Percentiles rank a stretch among this genome's conserved stretches.
Conservation (phyloP, 345 rosid genomes). For the Bretschneidera sinensis region DNA sequence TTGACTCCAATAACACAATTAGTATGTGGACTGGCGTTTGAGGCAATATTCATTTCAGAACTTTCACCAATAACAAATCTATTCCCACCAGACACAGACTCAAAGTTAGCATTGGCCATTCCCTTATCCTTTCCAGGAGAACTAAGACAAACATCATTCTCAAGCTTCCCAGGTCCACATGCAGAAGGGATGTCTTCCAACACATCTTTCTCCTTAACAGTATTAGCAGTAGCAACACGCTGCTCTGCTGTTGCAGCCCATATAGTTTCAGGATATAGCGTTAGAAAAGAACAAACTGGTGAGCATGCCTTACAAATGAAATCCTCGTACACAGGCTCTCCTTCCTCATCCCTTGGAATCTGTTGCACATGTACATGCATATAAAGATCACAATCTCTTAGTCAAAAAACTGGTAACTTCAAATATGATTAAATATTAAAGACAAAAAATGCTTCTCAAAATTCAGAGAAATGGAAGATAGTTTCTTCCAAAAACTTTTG, state of each 20-base stretch:
- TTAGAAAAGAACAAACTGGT: constrained; percentile 58
- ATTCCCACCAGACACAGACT: constrained; percentile 22
- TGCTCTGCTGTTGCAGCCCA: constrained; percentile 45
- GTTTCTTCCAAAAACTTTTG: no score
- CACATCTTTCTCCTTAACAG: constrained; percentile 48
- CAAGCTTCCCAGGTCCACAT: constrained; percentile 36
- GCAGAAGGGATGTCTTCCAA: constrained; percentile 32
- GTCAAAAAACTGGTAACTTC: background rate
- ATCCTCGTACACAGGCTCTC: constrained; percentile 82
- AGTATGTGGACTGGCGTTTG: constrained; percentile 17
- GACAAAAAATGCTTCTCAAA: no score
- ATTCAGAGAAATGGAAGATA: background rate
- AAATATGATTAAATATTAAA: no score
- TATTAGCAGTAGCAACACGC: constrained; percentile 19
- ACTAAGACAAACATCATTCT: constrained; percentile 22
- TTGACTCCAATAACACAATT: constrained; percentile 43
- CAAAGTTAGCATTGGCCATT: constrained; percentile 15
- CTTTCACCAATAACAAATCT: constrained; percentile 35
- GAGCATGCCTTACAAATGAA: constrained; percentile 82
- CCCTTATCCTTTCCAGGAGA: constrained; percentile 16
- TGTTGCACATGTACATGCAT: constrained; percentile 20
- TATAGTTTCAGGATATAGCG: constrained; percentile 53
- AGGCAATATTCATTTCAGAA: constrained; percentile 31
- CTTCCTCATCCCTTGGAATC: constrained; percentile 90
- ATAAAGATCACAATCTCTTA: background rate